A percentile compares a stretch with the other conserved stretches of the same genome.
Evolutionary conservation across 2,329 filamentous ascomycete genomes (phyloP).

Genomic region (Coniochaeta sp.): DNA sequence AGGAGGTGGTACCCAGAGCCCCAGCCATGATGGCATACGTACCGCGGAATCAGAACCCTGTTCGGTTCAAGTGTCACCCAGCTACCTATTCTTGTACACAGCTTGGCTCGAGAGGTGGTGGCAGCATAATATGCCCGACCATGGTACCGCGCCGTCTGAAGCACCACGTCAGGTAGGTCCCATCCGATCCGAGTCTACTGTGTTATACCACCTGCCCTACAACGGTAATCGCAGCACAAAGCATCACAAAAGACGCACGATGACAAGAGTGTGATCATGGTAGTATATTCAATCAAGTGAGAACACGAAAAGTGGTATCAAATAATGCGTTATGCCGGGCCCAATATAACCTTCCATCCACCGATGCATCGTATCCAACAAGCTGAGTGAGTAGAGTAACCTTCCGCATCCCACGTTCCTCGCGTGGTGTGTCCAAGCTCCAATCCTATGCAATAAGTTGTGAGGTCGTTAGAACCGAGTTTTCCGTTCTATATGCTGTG

Average conservation of each 20-base stretch:
- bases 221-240: neutral
- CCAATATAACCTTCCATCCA: neutral
- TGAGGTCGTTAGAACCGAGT: neutral
- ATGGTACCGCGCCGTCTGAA: neutral
- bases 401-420: neutral
- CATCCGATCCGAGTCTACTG: neutral
- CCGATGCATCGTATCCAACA: neutral
- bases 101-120: neutral
- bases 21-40: neutral
- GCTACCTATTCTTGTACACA: neutral
- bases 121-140: neutral
- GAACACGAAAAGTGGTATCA: neutral
- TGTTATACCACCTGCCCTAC: neutral
- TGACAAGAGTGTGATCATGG: neutral
- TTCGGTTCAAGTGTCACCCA: neutral
- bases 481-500: neutral
- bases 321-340: neutral
- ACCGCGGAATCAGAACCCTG: neutral
- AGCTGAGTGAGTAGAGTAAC: neutral
- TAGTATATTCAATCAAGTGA: neutral
- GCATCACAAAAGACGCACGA: too few relatives aligned
- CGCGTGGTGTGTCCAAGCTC: neutral
- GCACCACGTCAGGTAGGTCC: neutral
- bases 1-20: neutral
- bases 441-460: neutral